A percentile compares a stretch with the other conserved stretches of the same genome.
Evolutionary conservation across 495 filamentous ascomycete genomes (phyloP).

Genomic region (Hypoxylon lienhwacheense): DNA sequence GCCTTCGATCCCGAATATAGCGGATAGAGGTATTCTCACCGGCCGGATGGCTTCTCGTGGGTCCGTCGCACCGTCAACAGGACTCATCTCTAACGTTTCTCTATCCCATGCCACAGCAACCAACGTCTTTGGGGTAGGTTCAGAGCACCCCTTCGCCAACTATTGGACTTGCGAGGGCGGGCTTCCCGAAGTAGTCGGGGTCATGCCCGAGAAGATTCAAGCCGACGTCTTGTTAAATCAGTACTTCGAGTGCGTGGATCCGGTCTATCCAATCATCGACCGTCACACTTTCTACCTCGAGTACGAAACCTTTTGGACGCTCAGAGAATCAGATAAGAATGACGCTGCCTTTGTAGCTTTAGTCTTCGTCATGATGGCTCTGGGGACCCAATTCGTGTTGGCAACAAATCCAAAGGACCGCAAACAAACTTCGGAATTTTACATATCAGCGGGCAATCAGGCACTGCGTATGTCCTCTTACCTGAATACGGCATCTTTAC

Average conservation of each 20-base stretch:
- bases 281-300: conserved; percentile 66
- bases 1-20: conserved; percentile 49
- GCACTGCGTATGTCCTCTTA: conserved; percentile 68
- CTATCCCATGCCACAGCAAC: conserved; percentile 62
- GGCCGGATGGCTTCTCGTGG: conserved; percentile 42
- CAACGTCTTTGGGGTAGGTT: conserved; percentile 69
- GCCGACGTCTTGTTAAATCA: conserved; percentile 68
- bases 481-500: conserved; percentile 64
- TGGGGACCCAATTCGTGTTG: conserved; percentile 72
- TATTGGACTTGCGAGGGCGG: conserved; percentile 78
- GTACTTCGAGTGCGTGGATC: conserved; percentile 74
- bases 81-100: conserved; percentile 68
- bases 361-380: conserved; percentile 68
- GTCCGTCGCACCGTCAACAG: conserved; percentile 54
- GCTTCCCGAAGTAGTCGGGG: conserved; percentile 67
- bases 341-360: conserved; percentile 66
- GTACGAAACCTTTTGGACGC: conserved; percentile 70
- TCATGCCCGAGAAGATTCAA: conserved; percentile 69
- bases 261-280: conserved; percentile 73
- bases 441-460: conserved; percentile 72
- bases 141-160: conserved; percentile 70
- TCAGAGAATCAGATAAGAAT: conserved; percentile 53
- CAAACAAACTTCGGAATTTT: conserved; percentile 74
- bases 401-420: conserved; percentile 56
- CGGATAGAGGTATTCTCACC: conserved; percentile 47